Evolutionary conservation across 2,329 filamentous ascomycete species (phyloP), one percentile per base, ranked within the genome.

Genomic region (Neofusicoccum cordaticola): DNA sequence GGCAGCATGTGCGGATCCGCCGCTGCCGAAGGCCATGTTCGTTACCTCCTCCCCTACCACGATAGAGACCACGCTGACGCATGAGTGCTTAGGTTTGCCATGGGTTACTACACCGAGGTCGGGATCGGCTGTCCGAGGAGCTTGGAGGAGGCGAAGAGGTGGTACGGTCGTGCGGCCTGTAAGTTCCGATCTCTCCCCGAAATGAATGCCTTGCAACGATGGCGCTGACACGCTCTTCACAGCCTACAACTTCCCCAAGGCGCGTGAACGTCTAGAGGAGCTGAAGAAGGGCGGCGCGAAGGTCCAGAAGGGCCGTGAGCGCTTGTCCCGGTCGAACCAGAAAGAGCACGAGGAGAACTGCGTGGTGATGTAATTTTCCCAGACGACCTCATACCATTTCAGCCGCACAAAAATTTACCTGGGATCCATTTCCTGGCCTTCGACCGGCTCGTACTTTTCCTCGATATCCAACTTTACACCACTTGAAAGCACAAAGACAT

Each of bases 81-180:
- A 31, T 31, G 27, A 31, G 5, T 31, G 27, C 27, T 31, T 41
- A 56, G 52, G 52, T 98, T 97, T 79, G 95, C 94, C 0, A 97
- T 99, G 90, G 95, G 95, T 0, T 97, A 98, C 79, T 97, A 96
- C 74, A 96, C 92, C 0, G 95, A 99, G 78, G 89, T 95, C 56
- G 95, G 95, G 12, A 98, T 99, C 70, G 95, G 95, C 35, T 88
- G 92, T 68, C 84, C 89, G 15, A 88, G 90, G 8, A 96, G 94
- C 75, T 72, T 97, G 71, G 95, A 99, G 72, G 95, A 98, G 79
- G 95, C 94, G 22, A 97, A 96, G 83, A 87, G 93, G 71, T 99
- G 95, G 95, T 99, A 99, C 80, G 97, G 93, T 86, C 86, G 94
- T 76, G 93, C 95, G 78, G 95, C 95, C 75, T 91, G 94, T 97